These are phyloP conservation scores for Dioszegia aurantiaca DNA, from an alignment of 768 basidiomycete genomes.

Conservation along the genomic window DNA sequence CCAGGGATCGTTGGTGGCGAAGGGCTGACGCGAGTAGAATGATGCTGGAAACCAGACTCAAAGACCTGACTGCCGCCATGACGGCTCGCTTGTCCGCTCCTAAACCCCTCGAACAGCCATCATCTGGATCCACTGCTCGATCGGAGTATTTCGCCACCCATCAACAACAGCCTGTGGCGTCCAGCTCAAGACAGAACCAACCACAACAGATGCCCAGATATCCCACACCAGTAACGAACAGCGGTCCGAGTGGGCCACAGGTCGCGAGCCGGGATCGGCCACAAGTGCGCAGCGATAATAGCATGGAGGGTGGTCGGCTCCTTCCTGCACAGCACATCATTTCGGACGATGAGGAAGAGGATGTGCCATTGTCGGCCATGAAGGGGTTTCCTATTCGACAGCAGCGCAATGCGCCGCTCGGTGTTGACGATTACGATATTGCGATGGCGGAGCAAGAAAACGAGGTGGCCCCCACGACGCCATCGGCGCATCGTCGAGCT, in stretches of 20 bases:
- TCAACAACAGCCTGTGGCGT: neutral
- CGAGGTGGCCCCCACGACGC: slow-evolving; percentile 11
- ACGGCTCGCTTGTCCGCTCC: slow-evolving; percentile 2
- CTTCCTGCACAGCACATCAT: neutral
- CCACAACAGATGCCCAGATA: neutral
- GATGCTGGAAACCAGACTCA: slow-evolving; percentile 26
- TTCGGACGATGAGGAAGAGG: slow-evolving; percentile 22
- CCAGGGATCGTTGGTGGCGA: neutral
- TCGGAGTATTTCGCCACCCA: slow-evolving; percentile 1
- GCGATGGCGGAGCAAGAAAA: slow-evolving; percentile 24
- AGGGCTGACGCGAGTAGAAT: slow-evolving; percentile 18
- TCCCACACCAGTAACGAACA: slow-evolving; percentile 15
- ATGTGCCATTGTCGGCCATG: slow-evolving; percentile 11
- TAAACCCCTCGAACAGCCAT: slow-evolving; percentile 5
- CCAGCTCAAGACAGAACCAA: neutral
- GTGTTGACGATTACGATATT: slow-evolving; percentile 26
- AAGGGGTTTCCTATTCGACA: neutral
- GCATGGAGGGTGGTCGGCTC: neutral
- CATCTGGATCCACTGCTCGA: slow-evolving; percentile 6
- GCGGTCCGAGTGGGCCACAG: slow-evolving; percentile 1
- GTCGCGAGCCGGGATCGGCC: neutral
- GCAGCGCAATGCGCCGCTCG: slow-evolving; percentile 12
- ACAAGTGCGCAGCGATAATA: neutral
- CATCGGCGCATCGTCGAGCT: slow-evolving; percentile 13
- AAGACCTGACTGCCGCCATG: slow-evolving; percentile 21